Conservation (phyloP, 306 rosid genomes). For the Fragaria nilgerrensis region DNA sequence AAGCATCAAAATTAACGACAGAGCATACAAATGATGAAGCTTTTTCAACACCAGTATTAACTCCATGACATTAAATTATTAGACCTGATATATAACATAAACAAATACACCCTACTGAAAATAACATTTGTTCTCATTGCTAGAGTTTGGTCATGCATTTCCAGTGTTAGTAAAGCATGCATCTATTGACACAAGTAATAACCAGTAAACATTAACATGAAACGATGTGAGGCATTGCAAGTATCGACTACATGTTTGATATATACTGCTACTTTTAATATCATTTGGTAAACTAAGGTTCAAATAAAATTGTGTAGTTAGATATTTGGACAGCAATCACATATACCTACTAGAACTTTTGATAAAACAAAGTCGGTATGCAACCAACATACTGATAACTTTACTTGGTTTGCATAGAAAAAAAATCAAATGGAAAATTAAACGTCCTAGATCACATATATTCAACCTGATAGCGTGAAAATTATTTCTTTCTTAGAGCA, state of each 20-base stretch:
- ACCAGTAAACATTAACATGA: background rate
- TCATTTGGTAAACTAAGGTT: background rate
- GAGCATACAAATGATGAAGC: too few species aligned
- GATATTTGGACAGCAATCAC: background rate
- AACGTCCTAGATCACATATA: background rate
- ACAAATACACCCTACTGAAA: background rate
- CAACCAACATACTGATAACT: background rate
- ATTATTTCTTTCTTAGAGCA: background rate
- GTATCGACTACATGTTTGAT: background rate
- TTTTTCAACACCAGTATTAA: too few species aligned
- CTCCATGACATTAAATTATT: too few species aligned
- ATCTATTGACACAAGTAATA: background rate
- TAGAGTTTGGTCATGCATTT: background rate
- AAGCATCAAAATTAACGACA: conserved; percentile 2
- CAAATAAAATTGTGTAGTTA: background rate
- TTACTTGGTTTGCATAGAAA: background rate
- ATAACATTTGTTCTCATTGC: background rate
- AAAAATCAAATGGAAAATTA: background rate
- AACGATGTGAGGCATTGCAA: background rate
- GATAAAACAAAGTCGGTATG: background rate
- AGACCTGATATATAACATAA: background rate
- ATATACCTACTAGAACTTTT: background rate
- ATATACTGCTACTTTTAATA: too few species aligned
- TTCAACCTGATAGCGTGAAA: too few species aligned
- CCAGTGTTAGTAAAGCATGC: background rate